Evolutionary conservation across 768 basidiomycete genomes (phyloP).

Genomic region (Rhodosporidiobolus sp.): DNA sequence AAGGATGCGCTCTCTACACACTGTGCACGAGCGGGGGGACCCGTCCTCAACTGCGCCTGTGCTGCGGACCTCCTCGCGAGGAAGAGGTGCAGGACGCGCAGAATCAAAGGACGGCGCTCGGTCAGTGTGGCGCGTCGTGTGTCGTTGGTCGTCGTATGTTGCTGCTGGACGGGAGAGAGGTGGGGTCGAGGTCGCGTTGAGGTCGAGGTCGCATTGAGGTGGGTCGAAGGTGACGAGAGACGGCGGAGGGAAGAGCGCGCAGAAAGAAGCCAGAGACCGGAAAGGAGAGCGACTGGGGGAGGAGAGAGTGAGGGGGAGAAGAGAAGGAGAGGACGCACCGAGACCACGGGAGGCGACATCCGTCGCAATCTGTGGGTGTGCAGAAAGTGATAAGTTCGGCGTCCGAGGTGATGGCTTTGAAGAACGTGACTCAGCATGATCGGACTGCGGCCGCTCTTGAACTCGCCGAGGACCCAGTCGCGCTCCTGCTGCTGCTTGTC

Average conservation of each 20-base stretch:
- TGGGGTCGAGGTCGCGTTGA: too few species aligned
- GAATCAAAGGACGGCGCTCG: not conserved
- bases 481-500: slow-evolving; percentile 99
- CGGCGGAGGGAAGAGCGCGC: not conserved
- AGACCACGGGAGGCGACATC: slow-evolving; percentile 99
- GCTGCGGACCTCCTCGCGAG: not conserved
- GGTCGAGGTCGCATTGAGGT: too few species aligned
- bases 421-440: slow-evolving; percentile 59
- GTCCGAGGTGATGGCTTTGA: not conserved
- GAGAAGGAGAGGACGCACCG: slow-evolving; percentile 69
- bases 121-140: slow-evolving; percentile 5
- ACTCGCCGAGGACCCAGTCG: slow-evolving; percentile 69
- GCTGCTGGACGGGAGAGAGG: not conserved
- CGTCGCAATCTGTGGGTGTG: too few species aligned
- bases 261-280: slow-evolving; percentile 6
- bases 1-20: not conserved
- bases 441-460: slow-evolving; percentile 94
- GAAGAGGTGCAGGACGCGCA: not conserved
- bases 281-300: slow-evolving; percentile 49
- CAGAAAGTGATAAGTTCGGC: slow-evolving; percentile 7
- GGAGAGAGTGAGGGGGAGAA: slow-evolving; percentile 5
- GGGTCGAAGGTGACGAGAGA: not conserved
- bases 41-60: not conserved
- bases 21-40: not conserved
- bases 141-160: too few species aligned